Evolutionary conservation across 108 stramenopile species (phyloP), one percentile per base, ranked within the genome.

Genomic region (Nitzschia palea): DNA sequence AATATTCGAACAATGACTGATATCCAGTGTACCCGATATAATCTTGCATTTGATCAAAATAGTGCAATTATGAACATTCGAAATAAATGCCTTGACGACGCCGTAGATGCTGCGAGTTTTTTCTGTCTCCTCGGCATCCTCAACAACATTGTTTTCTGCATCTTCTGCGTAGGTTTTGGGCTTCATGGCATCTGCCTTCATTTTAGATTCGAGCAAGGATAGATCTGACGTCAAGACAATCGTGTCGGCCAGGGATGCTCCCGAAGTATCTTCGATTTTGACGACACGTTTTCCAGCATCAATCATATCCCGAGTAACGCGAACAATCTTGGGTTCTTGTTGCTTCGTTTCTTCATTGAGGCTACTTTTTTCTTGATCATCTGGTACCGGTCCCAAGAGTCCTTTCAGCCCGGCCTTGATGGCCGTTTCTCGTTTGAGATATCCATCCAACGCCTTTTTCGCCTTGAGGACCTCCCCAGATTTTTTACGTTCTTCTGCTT

Each of bases 241-340:
- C 32, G 77, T 88, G 32, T 80, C 83, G 6, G 44, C 63, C 1
- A 34, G 57, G 6, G 82, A 79, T 1, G 70, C 74, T 12, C 93
- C 93, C 12, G 74, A 68, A 17, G 88, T 83, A 61, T 91, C 86
- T 55, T 67, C 43, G 29, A 94, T 53, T 2, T 70, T 60, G 15
- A 90, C 69, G 31, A 94, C 93, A 9, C 93, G 88, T 40, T 89
- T 91, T 0, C 88, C 89, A 15, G 93, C 93, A 44, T 78, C 84
- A 18, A 94, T 68, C 72, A 77, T 73, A n/a, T 89, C 85, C 43
- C 89, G 82, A n/a, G 88, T 91, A 14, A 94, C 37, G 8, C 80
- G 75, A 40, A 80, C 73, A 22, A 56, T 65, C 26, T 65, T 55
- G 56, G 67, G 28, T 44, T 69, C 62, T 28, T 23, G 14, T 29